Evolutionary conservation across 2,329 filamentous ascomycete genomes (phyloP).

Genomic region (Penicillium sp.): DNA sequence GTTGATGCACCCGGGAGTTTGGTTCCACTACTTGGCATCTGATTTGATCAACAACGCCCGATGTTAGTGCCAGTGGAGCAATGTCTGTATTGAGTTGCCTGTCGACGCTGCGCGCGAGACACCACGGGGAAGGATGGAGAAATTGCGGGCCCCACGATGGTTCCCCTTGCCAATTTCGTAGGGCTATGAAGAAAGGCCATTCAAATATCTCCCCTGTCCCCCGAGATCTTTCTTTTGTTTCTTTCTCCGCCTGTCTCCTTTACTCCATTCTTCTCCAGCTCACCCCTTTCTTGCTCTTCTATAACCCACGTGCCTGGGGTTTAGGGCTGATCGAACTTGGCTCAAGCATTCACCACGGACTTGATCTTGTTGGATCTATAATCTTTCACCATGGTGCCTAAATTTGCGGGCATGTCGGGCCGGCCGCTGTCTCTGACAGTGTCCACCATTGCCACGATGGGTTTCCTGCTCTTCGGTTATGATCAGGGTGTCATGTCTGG

Average conservation of each 20-base stretch:
- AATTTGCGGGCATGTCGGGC: slow-evolving; percentile 56
- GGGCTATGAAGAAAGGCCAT: slow-evolving; percentile 13
- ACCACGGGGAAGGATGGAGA: slow-evolving; percentile 12
- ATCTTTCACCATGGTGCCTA: slow-evolving; percentile 45
- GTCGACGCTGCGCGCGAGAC: slow-evolving; percentile 1
- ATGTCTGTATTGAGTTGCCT: slow-evolving; percentile 1
- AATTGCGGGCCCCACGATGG: slow-evolving; percentile 17
- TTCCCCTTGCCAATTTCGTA: slow-evolving; percentile 20
- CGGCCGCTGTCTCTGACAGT: slow-evolving; percentile 52
- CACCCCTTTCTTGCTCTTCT: slow-evolving; percentile 2
- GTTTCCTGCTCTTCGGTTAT: slow-evolving; percentile 44
- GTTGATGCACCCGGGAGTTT: slow-evolving; percentile 29
- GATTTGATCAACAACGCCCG: slow-evolving; percentile 13
- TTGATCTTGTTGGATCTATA: not conserved
- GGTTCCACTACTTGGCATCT: slow-evolving; percentile 11
- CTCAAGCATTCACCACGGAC: too few species aligned
- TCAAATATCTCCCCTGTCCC: slow-evolving; percentile 27
- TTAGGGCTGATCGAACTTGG: too few species aligned
- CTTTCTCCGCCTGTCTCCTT: slow-evolving; percentile 13
- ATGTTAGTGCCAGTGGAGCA: slow-evolving; percentile 11
- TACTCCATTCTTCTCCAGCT: slow-evolving; percentile 5
- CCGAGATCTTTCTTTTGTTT: slow-evolving; percentile 9
- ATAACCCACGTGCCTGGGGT: slow-evolving; percentile 3
- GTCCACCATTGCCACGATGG: slow-evolving; percentile 59
- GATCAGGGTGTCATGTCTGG: slow-evolving; percentile 38